phyloP scores from a whole-genome alignment of 2,329 filamentous ascomycete species.

The Colletotrichum tofieldiae region DNA sequence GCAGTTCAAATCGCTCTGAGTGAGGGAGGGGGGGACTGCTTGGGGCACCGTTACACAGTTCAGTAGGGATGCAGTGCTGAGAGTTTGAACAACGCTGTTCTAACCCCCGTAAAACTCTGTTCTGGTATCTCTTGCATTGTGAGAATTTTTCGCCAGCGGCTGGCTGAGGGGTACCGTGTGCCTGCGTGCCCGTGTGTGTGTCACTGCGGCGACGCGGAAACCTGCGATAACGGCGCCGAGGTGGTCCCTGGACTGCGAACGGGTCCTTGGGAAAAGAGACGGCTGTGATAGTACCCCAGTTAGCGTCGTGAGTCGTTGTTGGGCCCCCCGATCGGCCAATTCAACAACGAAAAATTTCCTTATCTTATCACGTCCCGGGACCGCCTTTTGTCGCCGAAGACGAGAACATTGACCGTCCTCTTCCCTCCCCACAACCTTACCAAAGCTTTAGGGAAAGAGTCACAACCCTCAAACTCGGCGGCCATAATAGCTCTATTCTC shows the following conservation, averaged over 20 bases:
- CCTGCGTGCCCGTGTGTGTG: constrained; percentile 23
- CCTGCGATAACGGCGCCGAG: constrained; percentile 40
- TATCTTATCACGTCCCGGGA: constrained; percentile 43
- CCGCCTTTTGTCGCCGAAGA: constrained; percentile 43
- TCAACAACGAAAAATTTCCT: constrained; percentile 45
- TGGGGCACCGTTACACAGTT: constrained; percentile 25
- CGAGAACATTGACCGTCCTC: constrained; percentile 25
- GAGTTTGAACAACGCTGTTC: constrained; percentile 20
- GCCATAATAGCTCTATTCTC: constrained; percentile 31
- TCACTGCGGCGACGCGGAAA: constrained; percentile 39
- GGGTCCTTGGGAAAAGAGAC: constrained; percentile 19
- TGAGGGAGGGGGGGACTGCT: background rate
- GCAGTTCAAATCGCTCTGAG: constrained; percentile 6
- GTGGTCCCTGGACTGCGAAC: constrained; percentile 36
- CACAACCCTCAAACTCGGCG: constrained; percentile 40
- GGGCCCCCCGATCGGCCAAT: constrained; percentile 38
- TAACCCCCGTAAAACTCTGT: constrained; percentile 35
- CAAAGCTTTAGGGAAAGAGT: constrained; percentile 41
- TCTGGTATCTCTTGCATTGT: constrained; percentile 14
- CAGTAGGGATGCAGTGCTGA: constrained; percentile 15
- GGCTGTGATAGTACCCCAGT: constrained; percentile 27
- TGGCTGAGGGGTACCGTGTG: constrained; percentile 1
- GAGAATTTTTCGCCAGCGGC: constrained; percentile 37
- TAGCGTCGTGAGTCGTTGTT: constrained; percentile 35
- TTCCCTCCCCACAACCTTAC: constrained; percentile 34